Evolutionary conservation across 2,329 filamentous ascomycete genomes (phyloP), one percentile per base, ranked within the genome.

Genomic region (Aureobasidium zeae): DNA sequence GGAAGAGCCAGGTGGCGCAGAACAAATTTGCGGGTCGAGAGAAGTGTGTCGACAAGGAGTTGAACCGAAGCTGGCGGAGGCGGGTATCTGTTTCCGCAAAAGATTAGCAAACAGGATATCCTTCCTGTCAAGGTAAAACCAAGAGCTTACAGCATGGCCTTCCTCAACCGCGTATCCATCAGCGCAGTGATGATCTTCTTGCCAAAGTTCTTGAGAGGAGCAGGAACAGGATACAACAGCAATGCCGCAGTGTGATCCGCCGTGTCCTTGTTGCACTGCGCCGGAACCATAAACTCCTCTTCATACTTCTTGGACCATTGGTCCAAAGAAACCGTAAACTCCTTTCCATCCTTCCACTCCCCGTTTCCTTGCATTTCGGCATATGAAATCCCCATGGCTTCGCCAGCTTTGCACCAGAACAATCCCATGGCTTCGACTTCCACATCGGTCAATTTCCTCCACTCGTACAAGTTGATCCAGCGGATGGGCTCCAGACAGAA

Each of bases 351-450:
- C 4, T 57, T 55, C 51, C 69, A 74, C 0, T 65, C 67, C 0
- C 51, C 53, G 24, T 54, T 49, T 1, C 65, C 69, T 0, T 66
- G 66, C n/a, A 77, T 60, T 1, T 49, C 55, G 2, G 62, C 60
- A 35, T 66, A 74, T 3, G 63, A 61, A 44, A 87, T 82, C 0
- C 69, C 71, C 75, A 87, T 81, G 41, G 75, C 74, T 52, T 86
- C 78, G 11, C 82, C 83, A 12, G 85, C 63, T 41, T 70, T 69
- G 59, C 83, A 83, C 82, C 81, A 87, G 54, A 83, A 77, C 0
- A 75, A 77, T 12, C 74, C 78, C 12, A 45, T 38, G 0, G 81
- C 82, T 49, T 79, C 83, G 8, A 67, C 59, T 59, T 88, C 84
- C 61, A 87, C 68, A 1, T 80, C 74, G 12, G 72, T 80, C 16